phyloP scores from a whole-genome alignment of 371 early-diverging fungal species.

The Parasitella parasitica region DNA sequence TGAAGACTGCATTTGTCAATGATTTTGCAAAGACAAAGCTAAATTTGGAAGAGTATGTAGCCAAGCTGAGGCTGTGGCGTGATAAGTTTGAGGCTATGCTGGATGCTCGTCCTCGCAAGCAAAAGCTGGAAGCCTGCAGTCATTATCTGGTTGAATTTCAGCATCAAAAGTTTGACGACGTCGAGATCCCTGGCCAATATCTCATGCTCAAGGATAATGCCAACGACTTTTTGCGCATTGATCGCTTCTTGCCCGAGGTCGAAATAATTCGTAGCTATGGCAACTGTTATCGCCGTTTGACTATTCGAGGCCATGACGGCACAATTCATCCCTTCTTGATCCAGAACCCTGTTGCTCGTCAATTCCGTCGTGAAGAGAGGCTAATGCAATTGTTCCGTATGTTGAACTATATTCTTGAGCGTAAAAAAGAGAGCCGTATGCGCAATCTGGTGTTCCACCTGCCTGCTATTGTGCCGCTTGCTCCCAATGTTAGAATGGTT shows the following conservation, averaged over 20 bases:
- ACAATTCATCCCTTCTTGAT: constrained; percentile 86
- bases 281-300: constrained; percentile 74
- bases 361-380: constrained; percentile 91
- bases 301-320: constrained; percentile 92
- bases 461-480: constrained; percentile 88
- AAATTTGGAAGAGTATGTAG: constrained; percentile 78
- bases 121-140: constrained; percentile 82
- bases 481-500: constrained; percentile 91
- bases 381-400: constrained; percentile 91
- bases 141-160: constrained; percentile 97
- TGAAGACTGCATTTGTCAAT: constrained; percentile 81
- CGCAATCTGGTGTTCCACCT: constrained; percentile 88
- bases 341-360: constrained; percentile 87
- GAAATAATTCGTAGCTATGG: constrained; percentile 78
- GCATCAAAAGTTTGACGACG: constrained; percentile 95
- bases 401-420: constrained; percentile 80
- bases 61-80: constrained; percentile 82
- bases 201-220: constrained; percentile 75
- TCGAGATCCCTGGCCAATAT: constrained; percentile 98
- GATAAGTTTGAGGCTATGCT: constrained; percentile 86
- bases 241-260: constrained; percentile 90
- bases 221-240: constrained; percentile 92
- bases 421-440: constrained; percentile 75
- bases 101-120: constrained; percentile 77
- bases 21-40: constrained; percentile 87